A percentile compares a stretch with the other conserved stretches of the same genome.
phyloP scores from a whole-genome alignment of 345 rosid species.

The Anastatica hierochuntica region DNA sequence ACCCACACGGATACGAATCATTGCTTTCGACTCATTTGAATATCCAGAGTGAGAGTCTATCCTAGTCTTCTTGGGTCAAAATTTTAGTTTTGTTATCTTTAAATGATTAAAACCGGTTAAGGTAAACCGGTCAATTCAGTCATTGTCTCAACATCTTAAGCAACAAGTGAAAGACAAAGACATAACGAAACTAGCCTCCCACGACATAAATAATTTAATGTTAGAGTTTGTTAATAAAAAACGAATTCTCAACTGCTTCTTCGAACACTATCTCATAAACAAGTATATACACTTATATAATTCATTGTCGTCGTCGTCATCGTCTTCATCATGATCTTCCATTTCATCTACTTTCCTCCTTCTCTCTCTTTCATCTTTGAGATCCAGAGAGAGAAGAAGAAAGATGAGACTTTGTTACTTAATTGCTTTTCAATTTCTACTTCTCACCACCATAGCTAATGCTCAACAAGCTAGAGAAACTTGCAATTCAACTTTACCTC shows the following conservation, averaged over 20 bases:
- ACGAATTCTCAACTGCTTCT: slow-evolving; percentile 10
- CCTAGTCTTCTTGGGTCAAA: background rate
- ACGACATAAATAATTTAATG: too few relatives aligned
- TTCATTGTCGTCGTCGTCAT: too few relatives aligned
- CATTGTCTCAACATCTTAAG: slow-evolving; percentile 1
- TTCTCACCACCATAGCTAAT: background rate
- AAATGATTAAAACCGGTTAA: background rate
- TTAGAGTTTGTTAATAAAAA: too few relatives aligned
- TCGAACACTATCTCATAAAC: slow-evolving; percentile 6
- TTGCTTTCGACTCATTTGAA: too few relatives aligned
- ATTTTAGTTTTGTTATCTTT: background rate
- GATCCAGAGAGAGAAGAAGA: slow-evolving; percentile 11
- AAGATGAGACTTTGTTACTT: slow-evolving; percentile 18
- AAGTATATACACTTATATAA: background rate
- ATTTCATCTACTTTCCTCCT: slow-evolving; percentile 4
- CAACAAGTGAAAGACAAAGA: background rate
- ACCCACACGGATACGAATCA: too few relatives aligned
- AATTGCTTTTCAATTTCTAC: slow-evolving; percentile 13
- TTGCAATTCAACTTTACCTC: slow-evolving; percentile 30
- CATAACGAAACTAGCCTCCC: too few relatives aligned
- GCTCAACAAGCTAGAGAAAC: slow-evolving; percentile 29
- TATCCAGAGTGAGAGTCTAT: too few relatives aligned
- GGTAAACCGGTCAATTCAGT: background rate
- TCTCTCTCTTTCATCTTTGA: background rate
- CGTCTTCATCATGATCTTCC: slow-evolving; percentile 4